Evolutionary conservation across 225 moss, liverwort and hornwort genomes (phyloP), one percentile per base, ranked within the genome.

Genomic region (Lunularia cruciata): DNA sequence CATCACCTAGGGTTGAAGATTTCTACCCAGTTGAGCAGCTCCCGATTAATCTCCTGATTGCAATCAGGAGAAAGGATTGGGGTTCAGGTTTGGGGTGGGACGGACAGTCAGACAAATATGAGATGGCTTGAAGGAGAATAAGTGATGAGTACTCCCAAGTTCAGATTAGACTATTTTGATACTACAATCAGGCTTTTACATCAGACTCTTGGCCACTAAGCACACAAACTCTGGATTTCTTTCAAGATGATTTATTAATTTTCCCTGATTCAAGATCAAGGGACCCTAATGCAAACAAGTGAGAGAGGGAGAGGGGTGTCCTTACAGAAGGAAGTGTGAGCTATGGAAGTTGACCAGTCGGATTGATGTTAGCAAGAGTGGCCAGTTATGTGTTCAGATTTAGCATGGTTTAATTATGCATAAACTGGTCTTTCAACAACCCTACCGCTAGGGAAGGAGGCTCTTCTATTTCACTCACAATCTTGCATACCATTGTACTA

Each of bases 81-180:
- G 57, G 57, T 25, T 25, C 10, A 22, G 4, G 54, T 13, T 2
- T 12, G 54, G 54, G 26, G 13, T 12, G n/a, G 37, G 37, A 11
- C 2, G 15, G 57, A 57, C 12, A 31, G 32, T 31, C 20, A 18
- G 22, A 49, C 13, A 42, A 42, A 5, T 3, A 69, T 54, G 69
- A 69, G 87, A 90, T 71, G 74, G 79, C 8, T 77, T 90, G 80
- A 86, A 86, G 75, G 90, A 87, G 82, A 76, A 87, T 57, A 90
- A 90, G 78, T 90, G 90, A 62, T 90, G 82, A 87, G n/a, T 47
- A 63, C 18, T 30, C 36, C 4, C 28, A 7, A 38, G 42, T 7
- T 42, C 26, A 39, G 43, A 27, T 63, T 6, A 7, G 7, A 26
- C 40, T 43, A 23, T 26, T 63, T 63, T 63, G 40, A 43, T 42